These are phyloP conservation scores for Zygoascus flipseniorum DNA, from an alignment of 805 yeast genomes.

Conservation along the genomic window DNA sequence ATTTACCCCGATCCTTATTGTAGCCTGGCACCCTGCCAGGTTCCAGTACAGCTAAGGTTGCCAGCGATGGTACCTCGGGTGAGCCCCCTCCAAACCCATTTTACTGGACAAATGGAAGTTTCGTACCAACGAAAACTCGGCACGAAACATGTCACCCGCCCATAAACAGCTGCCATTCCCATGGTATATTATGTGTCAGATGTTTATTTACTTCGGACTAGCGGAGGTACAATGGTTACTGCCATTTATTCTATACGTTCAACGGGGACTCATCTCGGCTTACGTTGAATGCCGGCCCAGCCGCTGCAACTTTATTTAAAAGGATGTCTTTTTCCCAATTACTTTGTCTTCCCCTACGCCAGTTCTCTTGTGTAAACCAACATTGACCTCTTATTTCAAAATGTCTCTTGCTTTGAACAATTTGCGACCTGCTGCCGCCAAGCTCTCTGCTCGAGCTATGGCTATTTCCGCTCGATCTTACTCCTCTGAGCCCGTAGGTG, in stretches of 20 bases:
- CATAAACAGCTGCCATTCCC: no score
- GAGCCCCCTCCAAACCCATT: no score
- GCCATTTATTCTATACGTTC: no score
- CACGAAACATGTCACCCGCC: no score
- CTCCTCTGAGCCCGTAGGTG: conserved; percentile 14
- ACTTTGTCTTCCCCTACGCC: neutral
- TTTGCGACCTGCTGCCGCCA: conserved; percentile 14
- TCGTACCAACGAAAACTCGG: no score
- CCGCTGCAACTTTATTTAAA: neutral
- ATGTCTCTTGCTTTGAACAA: conserved; percentile 7
- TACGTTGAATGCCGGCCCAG: neutral
- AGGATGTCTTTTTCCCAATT: neutral
- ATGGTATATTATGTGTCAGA: no score
- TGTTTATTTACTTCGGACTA: neutral
- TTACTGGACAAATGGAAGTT: no score
- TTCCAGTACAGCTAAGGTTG: no score
- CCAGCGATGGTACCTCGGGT: no score
- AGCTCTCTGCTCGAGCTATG: conserved; percentile 13
- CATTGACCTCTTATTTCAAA: neutral
- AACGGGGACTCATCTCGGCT: no score
- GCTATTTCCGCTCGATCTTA: conserved; percentile 15
- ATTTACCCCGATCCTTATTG: no score
- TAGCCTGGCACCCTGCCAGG: no score
- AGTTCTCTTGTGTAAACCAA: neutral
- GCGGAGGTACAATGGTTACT: neutral